Evolutionary conservation across 805 yeast genomes (phyloP), one percentile per base, ranked within the genome.

Genomic region (Kodamaea leandrae): DNA sequence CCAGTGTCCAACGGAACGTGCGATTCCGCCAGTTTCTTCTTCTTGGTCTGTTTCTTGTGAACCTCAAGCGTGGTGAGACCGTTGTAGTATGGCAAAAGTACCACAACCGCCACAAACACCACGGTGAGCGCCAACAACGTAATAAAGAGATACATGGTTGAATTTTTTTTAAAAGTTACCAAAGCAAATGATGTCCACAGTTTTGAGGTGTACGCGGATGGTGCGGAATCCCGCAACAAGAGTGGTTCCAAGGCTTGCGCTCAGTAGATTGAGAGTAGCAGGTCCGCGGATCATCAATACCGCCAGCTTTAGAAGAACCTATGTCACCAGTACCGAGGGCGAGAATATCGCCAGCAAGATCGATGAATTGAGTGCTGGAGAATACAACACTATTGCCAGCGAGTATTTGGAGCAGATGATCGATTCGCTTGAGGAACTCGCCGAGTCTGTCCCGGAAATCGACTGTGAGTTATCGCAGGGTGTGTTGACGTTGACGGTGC

Each of bases 391-490:
- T 4, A 58, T 71, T 3, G 76, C 96, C 1, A 84, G 84, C 47
- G 72, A 65, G 15, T 83, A 87, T 42, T 63, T 93, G 39, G 97
- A 91, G 52, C 49, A 62, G 1, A 62, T 93, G 32, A 67, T 81
- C 14, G 86, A 80, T 35, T 78, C 78, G 34, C 66, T 86, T 47
- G 97, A 90, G 51, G 68, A 55, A 4, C 65, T 90, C 19, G 71
- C 83, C 16, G 96, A 86, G 48, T 60, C 58, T 3, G 60, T 61
- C 37, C 85, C 86, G 4, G 76, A 77, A 21, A 62, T 87, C n/a
- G 89, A 85, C 58, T 75, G 82, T 43, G 88, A 93, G 63, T 75
- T 84, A 55, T 66, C 86, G 51, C 91, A 84, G 49, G 99, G 99
- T 6, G 97, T 93, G 6, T 62, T 93, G 63, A 81, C 91, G 1